phyloP scores from a whole-genome alignment of 805 yeast species.

The Metschnikowia dekortorum region DNA sequence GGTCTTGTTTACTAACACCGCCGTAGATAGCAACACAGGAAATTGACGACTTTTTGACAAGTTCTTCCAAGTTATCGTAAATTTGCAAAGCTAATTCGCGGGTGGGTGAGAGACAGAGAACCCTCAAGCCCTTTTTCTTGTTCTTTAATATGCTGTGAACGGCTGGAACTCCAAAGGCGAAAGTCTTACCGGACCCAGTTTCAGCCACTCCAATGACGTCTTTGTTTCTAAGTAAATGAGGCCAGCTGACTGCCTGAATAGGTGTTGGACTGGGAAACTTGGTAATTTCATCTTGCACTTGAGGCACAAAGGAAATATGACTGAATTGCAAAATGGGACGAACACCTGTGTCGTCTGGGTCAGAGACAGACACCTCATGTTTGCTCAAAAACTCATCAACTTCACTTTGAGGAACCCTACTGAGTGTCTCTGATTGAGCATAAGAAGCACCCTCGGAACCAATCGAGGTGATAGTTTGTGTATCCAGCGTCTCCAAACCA shows the following conservation, averaged over 20 bases:
- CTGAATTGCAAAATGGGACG: conserved; percentile 70
- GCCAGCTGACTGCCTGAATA: conserved; percentile 94
- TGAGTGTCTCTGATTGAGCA: conserved; percentile 36
- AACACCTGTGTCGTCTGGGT: conserved; percentile 47
- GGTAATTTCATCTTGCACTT: conserved; percentile 56
- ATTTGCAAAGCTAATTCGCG: conserved; percentile 96
- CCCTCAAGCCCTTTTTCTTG: conserved; percentile 54
- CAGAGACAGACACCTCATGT: conserved; percentile 80
- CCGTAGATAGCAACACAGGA: conserved; percentile 88
- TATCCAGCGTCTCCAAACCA: neutral
- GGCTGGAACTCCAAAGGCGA: conserved; percentile 98
- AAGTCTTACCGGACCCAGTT: conserved; percentile 96
- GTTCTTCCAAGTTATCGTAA: conserved; percentile 69
- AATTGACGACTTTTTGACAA: conserved; percentile 58
- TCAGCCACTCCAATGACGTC: conserved; percentile 98
- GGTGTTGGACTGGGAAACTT: conserved; percentile 92
- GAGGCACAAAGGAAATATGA: conserved; percentile 49
- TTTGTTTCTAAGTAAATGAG: conserved; percentile 67
- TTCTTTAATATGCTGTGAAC: conserved; percentile 57
- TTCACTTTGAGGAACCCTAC: conserved; percentile 47
- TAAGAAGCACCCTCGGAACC: conserved; percentile 19
- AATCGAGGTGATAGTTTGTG: neutral
- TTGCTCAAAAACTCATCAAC: conserved; percentile 58
- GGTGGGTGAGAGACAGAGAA: conserved; percentile 89
- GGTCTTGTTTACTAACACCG: conserved; percentile 95